Evolutionary conservation across 1,284 basidiomycete genomes (phyloP), one percentile per base, ranked within the genome.

Genomic region (Caloboletus inedulis): DNA sequence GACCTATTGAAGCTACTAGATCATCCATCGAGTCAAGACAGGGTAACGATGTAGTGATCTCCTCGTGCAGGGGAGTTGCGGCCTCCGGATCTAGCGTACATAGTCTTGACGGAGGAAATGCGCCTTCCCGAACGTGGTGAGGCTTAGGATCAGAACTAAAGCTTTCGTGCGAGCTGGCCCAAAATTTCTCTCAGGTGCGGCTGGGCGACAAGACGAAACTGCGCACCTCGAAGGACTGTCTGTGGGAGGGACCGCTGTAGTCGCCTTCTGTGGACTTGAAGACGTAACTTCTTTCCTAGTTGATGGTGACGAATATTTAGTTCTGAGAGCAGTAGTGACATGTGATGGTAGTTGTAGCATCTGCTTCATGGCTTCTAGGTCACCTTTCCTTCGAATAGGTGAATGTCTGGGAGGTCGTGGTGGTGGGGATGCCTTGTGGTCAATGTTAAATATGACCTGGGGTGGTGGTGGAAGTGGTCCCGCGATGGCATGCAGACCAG

Each of bases 401-500:
- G 82, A 82, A 56, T 81, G 74, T 23, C 84, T 77, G 9, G 84
- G 84, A 27, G 85, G 85, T 40, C 84, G 79, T 53, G 85, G 84
- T 25, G 85, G 83, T 18, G 84, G 78, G 7, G 78, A 73, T 16
- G 70, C 59, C 61, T 47, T 71, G 21, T 66, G 55, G 52, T 77
- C 72, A 29, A 81, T 73, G 53, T 72, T 74, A 54, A 82, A 77
- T 52, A 75, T 66, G 27, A 81, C 74, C 53, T 81, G 74, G 7
- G 85, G 84, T 25, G 85, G 85, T 31, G 80, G 78, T 36, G 87
- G 86, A 56, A 87, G 74, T 39, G 87, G 85, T 1, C 87, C 84
- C 37, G 86, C 85, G 18, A 77, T 87, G 7, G 86, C 75, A 68
- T 89, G 83, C 6, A 84, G 61, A 46, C 84, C 85, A 43, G 83